These are phyloP conservation scores for Ophiognomonia clavigignenti-juglandacearum DNA, from an alignment of 2,329 filamentous ascomycete species.

Conservation along the genomic window DNA sequence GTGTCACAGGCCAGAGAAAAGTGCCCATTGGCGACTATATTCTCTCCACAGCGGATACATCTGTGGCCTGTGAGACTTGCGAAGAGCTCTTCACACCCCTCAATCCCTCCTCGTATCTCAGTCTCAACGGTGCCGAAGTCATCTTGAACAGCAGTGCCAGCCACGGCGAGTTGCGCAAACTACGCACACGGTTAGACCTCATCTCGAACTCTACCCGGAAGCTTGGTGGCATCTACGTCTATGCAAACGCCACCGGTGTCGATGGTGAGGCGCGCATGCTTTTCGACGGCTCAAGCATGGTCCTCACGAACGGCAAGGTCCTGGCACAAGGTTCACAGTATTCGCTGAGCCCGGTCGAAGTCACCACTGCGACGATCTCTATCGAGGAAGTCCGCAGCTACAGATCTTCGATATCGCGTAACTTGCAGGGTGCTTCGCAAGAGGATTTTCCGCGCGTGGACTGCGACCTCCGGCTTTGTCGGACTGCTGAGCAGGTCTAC, in stretches of 20 bases:
- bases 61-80: slow-evolving; percentile 36
- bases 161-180: slow-evolving; percentile 56
- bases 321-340: slow-evolving; percentile 18
- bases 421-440: slow-evolving; percentile 17
- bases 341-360: slow-evolving; percentile 17
- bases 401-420: slow-evolving; percentile 16
- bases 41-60: slow-evolving; percentile 32
- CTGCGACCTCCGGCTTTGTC: slow-evolving; percentile 19
- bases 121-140: slow-evolving; percentile 20
- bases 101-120: slow-evolving; percentile 19
- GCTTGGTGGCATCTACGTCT: slow-evolving; percentile 52
- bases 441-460: slow-evolving; percentile 18
- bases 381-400: slow-evolving; percentile 18
- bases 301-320: slow-evolving; percentile 18
- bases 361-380: slow-evolving; percentile 17
- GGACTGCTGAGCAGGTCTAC: slow-evolving; percentile 22
- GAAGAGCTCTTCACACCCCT: slow-evolving; percentile 30
- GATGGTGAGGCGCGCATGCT: slow-evolving; percentile 32
- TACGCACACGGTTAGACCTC: slow-evolving; percentile 57
- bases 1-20: slow-evolving; percentile 27
- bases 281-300: slow-evolving; percentile 29
- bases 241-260: slow-evolving; percentile 30
- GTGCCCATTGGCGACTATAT: slow-evolving; percentile 38
- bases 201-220: slow-evolving; percentile 64
- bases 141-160: slow-evolving; percentile 27